phyloP scores from a whole-genome alignment of 768 basidiomycete genomes.

The Amanita pseudoporphyria region DNA sequence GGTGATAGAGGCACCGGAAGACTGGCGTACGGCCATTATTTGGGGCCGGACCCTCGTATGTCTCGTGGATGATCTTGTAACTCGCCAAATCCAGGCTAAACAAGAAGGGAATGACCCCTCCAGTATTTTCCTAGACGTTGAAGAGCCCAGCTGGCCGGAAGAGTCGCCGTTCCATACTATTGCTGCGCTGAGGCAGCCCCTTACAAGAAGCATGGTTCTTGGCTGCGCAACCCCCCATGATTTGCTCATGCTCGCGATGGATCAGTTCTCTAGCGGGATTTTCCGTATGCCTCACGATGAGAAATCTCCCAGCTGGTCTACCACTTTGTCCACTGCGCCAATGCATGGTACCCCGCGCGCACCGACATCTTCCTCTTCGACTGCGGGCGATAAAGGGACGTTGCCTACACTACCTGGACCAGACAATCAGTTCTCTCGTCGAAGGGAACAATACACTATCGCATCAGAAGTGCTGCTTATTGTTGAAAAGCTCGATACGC shows the following conservation, averaged over 20 bases:
- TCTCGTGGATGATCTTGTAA: constrained; percentile 43
- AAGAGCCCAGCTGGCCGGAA: constrained; percentile 34
- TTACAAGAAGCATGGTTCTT: constrained; percentile 39
- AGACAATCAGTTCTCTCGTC: constrained; percentile 33
- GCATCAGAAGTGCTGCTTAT: constrained; percentile 51
- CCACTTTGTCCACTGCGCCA: not conserved
- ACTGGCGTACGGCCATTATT: constrained; percentile 60
- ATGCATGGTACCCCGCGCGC: not conserved
- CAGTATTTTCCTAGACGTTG: constrained; percentile 5
- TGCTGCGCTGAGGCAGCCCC: constrained; percentile 36
- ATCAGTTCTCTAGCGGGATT: constrained; percentile 61
- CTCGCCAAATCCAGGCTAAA: constrained; percentile 18
- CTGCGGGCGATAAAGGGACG: not conserved
- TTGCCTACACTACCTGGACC: not conserved
- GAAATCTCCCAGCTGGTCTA: not conserved
- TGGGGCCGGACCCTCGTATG: constrained; percentile 60
- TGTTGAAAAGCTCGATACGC: constrained; percentile 41
- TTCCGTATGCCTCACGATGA: constrained; percentile 58
- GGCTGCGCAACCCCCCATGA: constrained; percentile 34
- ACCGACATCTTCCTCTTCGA: not conserved
- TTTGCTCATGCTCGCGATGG: constrained; percentile 51
- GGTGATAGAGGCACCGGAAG: constrained; percentile 28
- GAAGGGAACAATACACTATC: constrained; percentile 52
- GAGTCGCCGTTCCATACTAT: constrained; percentile 45
- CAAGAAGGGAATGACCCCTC: constrained; percentile 5